Conservation (phyloP, 305 asterid species). For the Fraxinus platypoda region DNA sequence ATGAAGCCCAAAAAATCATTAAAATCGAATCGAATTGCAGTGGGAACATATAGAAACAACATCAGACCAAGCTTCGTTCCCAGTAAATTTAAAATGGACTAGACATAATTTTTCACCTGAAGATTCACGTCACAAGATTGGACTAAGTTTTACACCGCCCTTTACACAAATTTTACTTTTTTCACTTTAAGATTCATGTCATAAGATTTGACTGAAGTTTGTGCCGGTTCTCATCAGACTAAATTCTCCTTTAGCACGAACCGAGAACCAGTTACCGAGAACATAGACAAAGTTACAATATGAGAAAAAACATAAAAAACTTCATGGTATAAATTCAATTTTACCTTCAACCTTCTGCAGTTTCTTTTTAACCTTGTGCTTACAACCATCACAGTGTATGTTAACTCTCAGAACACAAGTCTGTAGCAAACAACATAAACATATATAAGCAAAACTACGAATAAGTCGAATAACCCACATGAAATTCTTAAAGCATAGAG, state of each 20-base stretch:
- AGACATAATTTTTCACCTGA: not conserved
- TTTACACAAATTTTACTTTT: not conserved
- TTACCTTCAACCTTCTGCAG: constrained; percentile 64
- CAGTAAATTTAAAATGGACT: not conserved
- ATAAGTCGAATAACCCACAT: not conserved
- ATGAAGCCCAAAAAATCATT: not conserved
- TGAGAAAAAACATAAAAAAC: not conserved
- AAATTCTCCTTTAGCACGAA: not conserved
- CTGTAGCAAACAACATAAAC: constrained; percentile 32
- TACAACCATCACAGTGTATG: constrained; percentile 79
- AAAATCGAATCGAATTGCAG: not conserved
- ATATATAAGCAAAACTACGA: not conserved
- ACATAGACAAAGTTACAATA: not conserved
- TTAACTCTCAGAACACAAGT: constrained; percentile 57
- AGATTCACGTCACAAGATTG: not conserved
- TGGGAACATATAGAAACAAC: not conserved
- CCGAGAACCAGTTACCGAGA: not conserved
- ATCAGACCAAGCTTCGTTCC: not conserved
- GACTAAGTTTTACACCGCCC: not conserved
- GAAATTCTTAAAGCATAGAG: not conserved
- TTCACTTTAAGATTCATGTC: not conserved
- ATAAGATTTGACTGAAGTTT: not conserved
- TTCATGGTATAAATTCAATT: no score
- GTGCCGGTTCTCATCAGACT: not conserved
- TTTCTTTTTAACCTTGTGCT: constrained; percentile 59